Conservation (phyloP, 179 eudicot genomes). For the Dionaea muscipula region DNA sequence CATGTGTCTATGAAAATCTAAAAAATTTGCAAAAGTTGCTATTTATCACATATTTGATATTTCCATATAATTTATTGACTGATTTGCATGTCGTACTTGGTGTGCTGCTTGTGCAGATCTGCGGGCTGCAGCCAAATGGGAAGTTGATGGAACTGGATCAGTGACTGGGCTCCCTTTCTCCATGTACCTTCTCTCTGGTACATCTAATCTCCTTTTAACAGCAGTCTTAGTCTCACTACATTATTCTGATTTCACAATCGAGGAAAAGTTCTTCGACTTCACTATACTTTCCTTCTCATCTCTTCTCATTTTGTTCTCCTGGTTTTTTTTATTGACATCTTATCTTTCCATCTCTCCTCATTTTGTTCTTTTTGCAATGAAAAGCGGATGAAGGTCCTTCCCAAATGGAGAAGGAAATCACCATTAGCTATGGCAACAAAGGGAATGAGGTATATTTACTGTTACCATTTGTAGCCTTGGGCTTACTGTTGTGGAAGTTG, state of each 20-base stretch:
- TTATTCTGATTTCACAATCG: not conserved
- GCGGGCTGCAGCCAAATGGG: constrained; percentile 84
- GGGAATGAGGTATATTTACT: constrained; percentile 74
- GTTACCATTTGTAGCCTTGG: not conserved
- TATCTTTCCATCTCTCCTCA: too few species aligned
- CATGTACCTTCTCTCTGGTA: constrained; percentile 91
- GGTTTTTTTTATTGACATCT: too few species aligned
- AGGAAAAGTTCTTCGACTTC: not conserved
- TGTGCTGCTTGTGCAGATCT: constrained; percentile 31
- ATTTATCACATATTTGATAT: too few species aligned
- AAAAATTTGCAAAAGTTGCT: not conserved
- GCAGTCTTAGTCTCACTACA: not conserved
- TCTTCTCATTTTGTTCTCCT: too few species aligned
- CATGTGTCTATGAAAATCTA: not conserved
- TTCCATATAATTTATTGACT: too few species aligned
- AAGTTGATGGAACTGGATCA: constrained; percentile 77
- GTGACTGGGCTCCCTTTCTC: constrained; percentile 55
- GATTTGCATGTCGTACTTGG: not conserved
- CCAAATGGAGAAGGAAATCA: constrained; percentile 47
- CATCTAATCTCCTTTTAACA: constrained; percentile 1
- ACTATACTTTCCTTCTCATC: not conserved
- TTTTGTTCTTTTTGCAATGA: constrained; percentile 12
- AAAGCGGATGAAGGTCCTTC: constrained; percentile 35
- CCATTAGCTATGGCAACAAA: constrained; percentile 93
- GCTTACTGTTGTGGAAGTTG: not conserved